Conservation (phyloP, 352 stramenopile genomes). For the Globisporangium viniferum region DNA sequence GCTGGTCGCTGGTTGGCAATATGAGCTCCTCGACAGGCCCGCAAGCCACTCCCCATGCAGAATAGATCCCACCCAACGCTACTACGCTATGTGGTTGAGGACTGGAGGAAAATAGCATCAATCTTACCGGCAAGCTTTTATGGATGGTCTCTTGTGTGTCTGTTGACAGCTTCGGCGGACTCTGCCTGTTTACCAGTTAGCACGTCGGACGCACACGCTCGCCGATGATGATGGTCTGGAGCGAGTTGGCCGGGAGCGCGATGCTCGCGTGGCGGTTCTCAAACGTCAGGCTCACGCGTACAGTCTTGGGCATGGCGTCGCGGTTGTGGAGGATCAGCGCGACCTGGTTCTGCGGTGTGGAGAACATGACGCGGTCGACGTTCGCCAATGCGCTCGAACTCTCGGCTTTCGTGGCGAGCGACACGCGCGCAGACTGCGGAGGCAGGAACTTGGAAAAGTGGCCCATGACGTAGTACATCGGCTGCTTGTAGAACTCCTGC, state of each 20-base stretch:
- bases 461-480: constrained; percentile 17
- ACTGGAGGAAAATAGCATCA: too few species aligned
- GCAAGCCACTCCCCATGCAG: too few species aligned
- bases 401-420: constrained; percentile 9
- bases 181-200: not conserved
- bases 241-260: constrained; percentile 24
- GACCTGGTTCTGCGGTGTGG: constrained; percentile 27
- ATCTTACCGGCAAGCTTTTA: too few species aligned
- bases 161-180: too few species aligned
- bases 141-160: too few species aligned
- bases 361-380: constrained; percentile 34
- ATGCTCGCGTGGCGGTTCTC: constrained; percentile 24
- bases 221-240: constrained; percentile 24
- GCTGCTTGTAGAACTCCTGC: constrained; percentile 33
- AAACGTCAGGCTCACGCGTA: constrained; percentile 22
- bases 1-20: not conserved
- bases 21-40: too few species aligned
- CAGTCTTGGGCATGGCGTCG: constrained; percentile 23
- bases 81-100: too few species aligned
- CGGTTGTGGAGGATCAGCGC: constrained; percentile 42
- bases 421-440: constrained; percentile 28
- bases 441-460: constrained; percentile 40
- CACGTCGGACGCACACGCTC: not conserved
- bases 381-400: constrained; percentile 13
- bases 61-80: too few species aligned